Base-by-base conservation (phyloP, 352 stramenopile species). In the Phytophthora lateralis region DNA sequence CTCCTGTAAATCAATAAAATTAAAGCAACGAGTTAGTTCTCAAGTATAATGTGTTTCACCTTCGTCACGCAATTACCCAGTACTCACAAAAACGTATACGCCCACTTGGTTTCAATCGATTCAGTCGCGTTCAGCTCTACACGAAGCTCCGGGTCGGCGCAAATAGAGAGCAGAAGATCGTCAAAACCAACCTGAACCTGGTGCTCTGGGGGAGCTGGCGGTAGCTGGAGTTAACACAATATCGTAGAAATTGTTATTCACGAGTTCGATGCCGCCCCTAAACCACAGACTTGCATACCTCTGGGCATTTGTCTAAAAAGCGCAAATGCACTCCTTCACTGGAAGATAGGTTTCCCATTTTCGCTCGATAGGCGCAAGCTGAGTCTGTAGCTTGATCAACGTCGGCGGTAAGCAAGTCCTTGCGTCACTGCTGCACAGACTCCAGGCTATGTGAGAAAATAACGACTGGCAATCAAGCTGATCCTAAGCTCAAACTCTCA, bases 41-140 rank as follows among this genome's bases (percentile, higher is more conserved):
- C 7, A 3, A 11, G 5, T 45, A 41, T 14, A 24, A 2, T 8
- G 24, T n/a, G 34, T 17, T 17, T 39, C 15, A 3, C 4, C 5
- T 39, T 39, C 34, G 5, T 11, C n/a, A 17, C 14, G 6, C 12
- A 42, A 18, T 21, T 20, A 18, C 17, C n/a, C 27, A 32, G 20
- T 44, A 78, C 78, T 73, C 71, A 88, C 73, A 92, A 49, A 58
- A 80, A 87, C n/a, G 75, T 50, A 60, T 89, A 89, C 47, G 82
- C 75, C 83, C 83, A 92, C 73, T 92, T 90, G 21, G 74, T 80
- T 41, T 80, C 69, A 18, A 73, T 64, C 0, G 75, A 70, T 48
- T 90, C 81, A 10, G 80, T 53, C 2, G 52, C 17, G 29, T 62
- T 71, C 4, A 92, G 41, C 30, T 92, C 79, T 2, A 80, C 69